Conservation (phyloP, 2,329 filamentous ascomycete species). For the Sporothrix globosa region DNA sequence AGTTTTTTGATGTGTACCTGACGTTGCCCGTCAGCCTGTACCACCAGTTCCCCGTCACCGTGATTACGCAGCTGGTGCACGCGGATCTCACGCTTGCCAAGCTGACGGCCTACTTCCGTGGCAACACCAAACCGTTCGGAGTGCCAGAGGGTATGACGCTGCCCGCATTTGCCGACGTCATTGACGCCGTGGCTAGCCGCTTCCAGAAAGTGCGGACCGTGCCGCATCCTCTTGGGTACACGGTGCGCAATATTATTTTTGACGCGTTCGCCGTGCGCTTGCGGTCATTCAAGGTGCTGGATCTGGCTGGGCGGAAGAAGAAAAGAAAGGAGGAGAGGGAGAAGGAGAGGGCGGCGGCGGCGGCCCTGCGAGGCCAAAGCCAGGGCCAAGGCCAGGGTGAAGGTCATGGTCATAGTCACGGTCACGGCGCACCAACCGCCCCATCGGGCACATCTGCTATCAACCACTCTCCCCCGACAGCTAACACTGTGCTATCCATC, state of each 20-base stretch:
- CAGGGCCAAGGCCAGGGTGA: too few species aligned
- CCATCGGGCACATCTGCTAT: neutral
- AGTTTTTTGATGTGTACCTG: slow-evolving; percentile 36
- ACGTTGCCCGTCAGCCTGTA: slow-evolving; percentile 33
- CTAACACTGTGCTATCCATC: slow-evolving; percentile 29
- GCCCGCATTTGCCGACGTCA: slow-evolving; percentile 34
- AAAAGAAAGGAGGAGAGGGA: neutral
- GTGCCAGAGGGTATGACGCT: slow-evolving; percentile 31
- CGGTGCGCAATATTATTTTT: slow-evolving; percentile 33
- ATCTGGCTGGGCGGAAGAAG: slow-evolving; percentile 30
- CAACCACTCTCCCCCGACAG: slow-evolving; percentile 7
- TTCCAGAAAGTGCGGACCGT: slow-evolving; percentile 31
- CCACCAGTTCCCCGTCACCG: slow-evolving; percentile 33
- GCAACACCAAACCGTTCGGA: slow-evolving; percentile 30
- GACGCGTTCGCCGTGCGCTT: slow-evolving; percentile 36
- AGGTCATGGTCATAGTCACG: neutral
- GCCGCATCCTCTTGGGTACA: slow-evolving; percentile 34
- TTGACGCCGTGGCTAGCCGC: slow-evolving; percentile 34
- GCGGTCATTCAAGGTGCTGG: slow-evolving; percentile 35
- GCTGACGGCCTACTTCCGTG: slow-evolving; percentile 36
- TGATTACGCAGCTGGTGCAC: slow-evolving; percentile 35
- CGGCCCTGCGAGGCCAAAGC: neutral
- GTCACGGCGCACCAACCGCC: neutral
- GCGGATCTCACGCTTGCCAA: slow-evolving; percentile 37
- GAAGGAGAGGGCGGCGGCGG: slow-evolving; percentile 3